Base-by-base conservation (phyloP, 192 early-diverging fungal genomes). In the Coemansia sp. region DNA sequence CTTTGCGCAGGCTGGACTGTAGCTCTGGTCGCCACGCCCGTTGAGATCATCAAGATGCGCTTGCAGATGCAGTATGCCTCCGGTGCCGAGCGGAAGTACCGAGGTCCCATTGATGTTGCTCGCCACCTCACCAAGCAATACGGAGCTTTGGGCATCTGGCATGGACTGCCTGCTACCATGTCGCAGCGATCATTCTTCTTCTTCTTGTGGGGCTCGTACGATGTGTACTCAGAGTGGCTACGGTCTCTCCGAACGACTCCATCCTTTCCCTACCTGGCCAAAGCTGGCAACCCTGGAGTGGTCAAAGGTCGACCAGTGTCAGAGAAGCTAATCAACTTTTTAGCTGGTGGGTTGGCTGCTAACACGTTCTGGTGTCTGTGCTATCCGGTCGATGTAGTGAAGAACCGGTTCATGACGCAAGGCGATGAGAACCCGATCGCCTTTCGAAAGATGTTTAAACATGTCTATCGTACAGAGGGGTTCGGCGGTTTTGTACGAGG, bases 371-470 rank as follows among this genome's bases (percentile, higher is more conserved):
- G 96, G 96, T 84, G 90, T 21, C 84, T 91, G 63, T 85, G 87
- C 40, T 94, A 92, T 56, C 93, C 94, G 0, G 85, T 86, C 31
- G 92, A 99, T 78, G 88, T 94, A 1, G 89, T 96, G 51, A 99
- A 99, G 75, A 97, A 96, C 71, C 86, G 90, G 17, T 93, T 93
- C 65, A 97, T 97, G 97, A 93, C 93, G 0, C 94, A 95, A 67
- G 90, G 92, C 0, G 90, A 92, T 72, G 83, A 87, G 24, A 88
- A 83, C 40, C 86, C 87, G 2, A 86, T 87, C 53, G 41, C 83
- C 17, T 76, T 73, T 64, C 54, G 70, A 41, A 61, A 69, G 33
- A 83, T 74, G 73, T 73, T 83, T 64, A 72, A 44, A 14, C 78
- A 81, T 45, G 71, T 87, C 37, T 74, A 78, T 41, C 67, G 69